Base-by-base conservation (phyloP, 257 asterid species). In the Salvia splendens region DNA sequence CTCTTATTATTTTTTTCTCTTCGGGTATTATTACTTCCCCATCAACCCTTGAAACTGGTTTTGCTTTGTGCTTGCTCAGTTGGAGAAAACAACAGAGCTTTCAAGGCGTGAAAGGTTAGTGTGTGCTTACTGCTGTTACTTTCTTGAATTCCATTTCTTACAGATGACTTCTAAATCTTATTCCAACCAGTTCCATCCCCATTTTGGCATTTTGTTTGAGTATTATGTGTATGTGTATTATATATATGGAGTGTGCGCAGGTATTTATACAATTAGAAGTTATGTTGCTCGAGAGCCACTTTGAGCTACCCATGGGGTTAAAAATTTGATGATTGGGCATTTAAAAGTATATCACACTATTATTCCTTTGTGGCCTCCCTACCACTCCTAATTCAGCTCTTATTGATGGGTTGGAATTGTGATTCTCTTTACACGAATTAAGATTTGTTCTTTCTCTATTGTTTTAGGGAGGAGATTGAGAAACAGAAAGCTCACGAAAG, bases 401-500 rank as follows among this genome's bases (percentile, higher is more conserved):
- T 9, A 17, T 32, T 3, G 10, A 42, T 10, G 8, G 42, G 43
- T 61, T 17, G 2, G 20, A 3, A 40, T 8, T 14, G n/a, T 30
- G 24, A 4, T 32, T 70, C 12, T 14, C 53, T 71, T 33, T 59
- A n/a, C 54, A 24, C 53, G n/a, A 20, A 61, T 48, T 24, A 17
- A 12, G 14, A 40, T 50, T 70, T 36, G 8, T 64, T 46, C 4
- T 4, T 40, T 35, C 10, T 58, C 45, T 41, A 33, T 52, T 73
- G 56, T 81, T 52, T 24, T 65, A 93, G 99, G 79, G 99, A 93
- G 85, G 99, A 93, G 87, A 83, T 93, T 70, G 99, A 93, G 82
- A 93, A 60, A 74, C 97, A 88, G 80, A 75, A 74, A 75, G 92
- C 99, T 55, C 99, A 89, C 69, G 99, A 90, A 66, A 85, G 97